Percentiles rank a stretch among this genome's conserved stretches.
Evolutionary conservation across 177 flowering plant genomes (phyloP).

Genomic region (Vitis hybrid): DNA sequence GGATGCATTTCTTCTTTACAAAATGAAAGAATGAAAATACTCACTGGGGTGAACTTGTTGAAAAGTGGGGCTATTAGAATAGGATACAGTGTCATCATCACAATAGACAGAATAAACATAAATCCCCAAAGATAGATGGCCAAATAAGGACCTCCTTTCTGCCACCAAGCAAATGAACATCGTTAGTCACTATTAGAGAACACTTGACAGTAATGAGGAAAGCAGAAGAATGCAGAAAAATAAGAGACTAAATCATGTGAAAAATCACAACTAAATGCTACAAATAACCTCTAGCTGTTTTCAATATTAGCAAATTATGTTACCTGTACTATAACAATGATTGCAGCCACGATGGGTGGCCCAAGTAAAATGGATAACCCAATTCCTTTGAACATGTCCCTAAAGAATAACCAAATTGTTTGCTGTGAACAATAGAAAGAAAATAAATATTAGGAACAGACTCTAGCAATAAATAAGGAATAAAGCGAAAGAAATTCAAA

Average conservation of each 20-base stretch:
- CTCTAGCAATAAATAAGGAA: background rate
- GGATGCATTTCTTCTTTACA: background rate
- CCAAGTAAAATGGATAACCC: constrained; percentile 63
- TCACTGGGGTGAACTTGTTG: constrained; percentile 95
- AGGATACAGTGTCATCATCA: constrained; percentile 96
- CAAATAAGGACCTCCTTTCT: constrained; percentile 98
- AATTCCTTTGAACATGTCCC: constrained; percentile 85
- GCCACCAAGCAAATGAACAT: constrained; percentile 31
- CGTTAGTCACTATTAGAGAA: background rate
- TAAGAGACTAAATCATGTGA: background rate
- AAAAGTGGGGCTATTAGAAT: constrained; percentile 95
- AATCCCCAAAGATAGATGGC: constrained; percentile 97
- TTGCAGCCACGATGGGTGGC: constrained; percentile 93
- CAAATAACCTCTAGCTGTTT: background rate
- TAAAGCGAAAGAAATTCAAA: background rate
- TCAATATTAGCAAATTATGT: background rate
- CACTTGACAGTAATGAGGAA: background rate
- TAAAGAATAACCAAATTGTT: constrained; percentile 85
- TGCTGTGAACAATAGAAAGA: constrained; percentile 54
- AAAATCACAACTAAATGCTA: background rate
- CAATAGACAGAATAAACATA: constrained; percentile 79
- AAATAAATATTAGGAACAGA: background rate
- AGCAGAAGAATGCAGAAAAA: background rate
- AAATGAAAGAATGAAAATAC: constrained; percentile 21
- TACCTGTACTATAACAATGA: constrained; percentile 91